Evolutionary conservation across 2,329 filamentous ascomycete species (phyloP), one percentile per base, ranked within the genome.

Genomic region (Biscogniauxia sp.): DNA sequence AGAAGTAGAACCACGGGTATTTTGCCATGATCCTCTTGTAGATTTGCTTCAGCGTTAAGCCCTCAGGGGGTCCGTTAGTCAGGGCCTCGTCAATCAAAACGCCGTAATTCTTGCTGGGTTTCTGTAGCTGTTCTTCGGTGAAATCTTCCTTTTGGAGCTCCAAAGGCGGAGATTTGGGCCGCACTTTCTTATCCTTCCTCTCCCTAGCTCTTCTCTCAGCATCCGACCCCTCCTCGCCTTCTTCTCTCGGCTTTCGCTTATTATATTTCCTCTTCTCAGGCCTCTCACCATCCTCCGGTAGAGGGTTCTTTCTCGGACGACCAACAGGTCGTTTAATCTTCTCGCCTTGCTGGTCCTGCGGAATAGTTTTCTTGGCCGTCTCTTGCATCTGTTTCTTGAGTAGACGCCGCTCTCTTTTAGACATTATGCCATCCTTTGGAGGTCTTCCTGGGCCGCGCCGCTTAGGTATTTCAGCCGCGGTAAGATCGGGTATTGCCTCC

Each of bases 391-490:
- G 78, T 73, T 88, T 89, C 76, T 88, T 86, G 7, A 87, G 81
- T 54, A 87, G 74, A 19, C 86, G 81, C 66, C 88, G 83, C 69
- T 93, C 88, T 59, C 91, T 82, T 75, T 93, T 93, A 1, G 90
- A 93, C 86, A 93, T 91, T 71, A 92, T 84, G 26, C 91, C 91
- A 69, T 93, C 90, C 77, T 93, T 93, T 0, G 91, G 91, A 20
- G 91, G 91, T 57, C 91, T 80, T n/a, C 91, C 91, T 9, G 91
- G 91, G 15, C 91, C 91, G 66, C 90, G 87, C 64, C 89, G 88
- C 75, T 86, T 89, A 26, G 85, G 83, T 28, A 85, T 76, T 59
- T 79, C 75, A 20, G 76, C 73, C 61, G 79, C 69, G 20, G 76
- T 66, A 5, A 75, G 75, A 8, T 78, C 75, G 13, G 65, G 53